Percentiles rank a stretch among this genome's conserved stretches.
These are phyloP conservation scores for Zygosaccharomyces sapae DNA, from an alignment of 1,139 yeast genomes.

Conservation along the genomic window DNA sequence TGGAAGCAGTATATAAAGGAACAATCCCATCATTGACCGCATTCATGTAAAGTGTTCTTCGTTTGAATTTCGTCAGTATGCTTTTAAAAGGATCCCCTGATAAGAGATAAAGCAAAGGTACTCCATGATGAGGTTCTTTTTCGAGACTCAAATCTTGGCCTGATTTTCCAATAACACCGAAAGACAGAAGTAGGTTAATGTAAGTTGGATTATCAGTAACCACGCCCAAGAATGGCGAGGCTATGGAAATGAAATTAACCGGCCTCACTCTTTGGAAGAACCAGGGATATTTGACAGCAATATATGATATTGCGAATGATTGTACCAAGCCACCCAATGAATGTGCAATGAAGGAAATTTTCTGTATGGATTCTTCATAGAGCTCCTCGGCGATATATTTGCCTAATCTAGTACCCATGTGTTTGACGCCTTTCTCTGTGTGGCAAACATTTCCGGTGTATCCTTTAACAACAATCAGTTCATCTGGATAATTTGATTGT, in stretches of 20 bases:
- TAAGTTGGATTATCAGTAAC: constrained; percentile 82
- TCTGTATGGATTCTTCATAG: constrained; percentile 44
- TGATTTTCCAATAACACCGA: constrained; percentile 88
- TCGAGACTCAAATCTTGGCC: constrained; percentile 84
- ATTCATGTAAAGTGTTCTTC: constrained; percentile 47
- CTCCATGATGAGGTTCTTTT: constrained; percentile 31
- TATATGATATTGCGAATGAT: constrained; percentile 84
- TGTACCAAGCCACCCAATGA: constrained; percentile 91
- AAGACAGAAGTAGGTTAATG: constrained; percentile 75
- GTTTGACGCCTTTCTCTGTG: constrained; percentile 87
- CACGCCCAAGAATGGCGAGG: constrained; percentile 85
- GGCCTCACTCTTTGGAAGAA: constrained; percentile 66
- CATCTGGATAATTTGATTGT: constrained; percentile 40
- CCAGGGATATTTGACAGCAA: constrained; percentile 65
- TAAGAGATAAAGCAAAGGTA: constrained; percentile 66
- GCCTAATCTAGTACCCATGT: constrained; percentile 77
- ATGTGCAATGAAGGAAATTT: constrained; percentile 85
- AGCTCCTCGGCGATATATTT: constrained; percentile 66
- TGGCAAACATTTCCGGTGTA: constrained; percentile 79
- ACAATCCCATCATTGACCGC: constrained; percentile 75
- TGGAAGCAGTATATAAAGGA: constrained; percentile 81
- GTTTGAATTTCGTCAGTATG: constrained; percentile 55
- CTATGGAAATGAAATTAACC: constrained; percentile 76
- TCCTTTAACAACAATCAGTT: constrained; percentile 73
- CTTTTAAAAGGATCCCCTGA: constrained; percentile 81